Evolutionary conservation across 2,329 filamentous ascomycete genomes (phyloP).

Genomic region (Penicillium sp.): DNA sequence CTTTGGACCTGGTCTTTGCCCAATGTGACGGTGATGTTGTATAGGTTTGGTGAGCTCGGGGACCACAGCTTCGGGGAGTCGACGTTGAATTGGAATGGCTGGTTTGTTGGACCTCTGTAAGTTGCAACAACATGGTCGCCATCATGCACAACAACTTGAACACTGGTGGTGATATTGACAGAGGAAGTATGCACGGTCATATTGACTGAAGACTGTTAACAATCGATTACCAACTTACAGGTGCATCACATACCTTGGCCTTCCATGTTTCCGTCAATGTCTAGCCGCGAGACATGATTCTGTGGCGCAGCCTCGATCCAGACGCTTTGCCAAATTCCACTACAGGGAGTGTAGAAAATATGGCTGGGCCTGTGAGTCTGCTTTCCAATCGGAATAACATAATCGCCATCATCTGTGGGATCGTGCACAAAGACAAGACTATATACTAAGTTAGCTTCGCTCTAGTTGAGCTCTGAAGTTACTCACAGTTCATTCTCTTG

Average conservation of each 20-base stretch:
- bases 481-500: slow-evolving; percentile 57
- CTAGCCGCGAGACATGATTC: slow-evolving; percentile 58
- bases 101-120: slow-evolving; percentile 48
- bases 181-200: slow-evolving; percentile 54
- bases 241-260: slow-evolving; percentile 48
- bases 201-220: slow-evolving; percentile 46
- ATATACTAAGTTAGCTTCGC: neutral
- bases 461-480: neutral
- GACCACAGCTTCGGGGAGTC: slow-evolving; percentile 62
- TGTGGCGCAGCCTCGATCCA: slow-evolving; percentile 66
- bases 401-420: slow-evolving; percentile 59
- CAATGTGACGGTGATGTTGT: slow-evolving; percentile 60
- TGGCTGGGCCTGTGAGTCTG: slow-evolving; percentile 53
- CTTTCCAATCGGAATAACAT: slow-evolving; percentile 66
- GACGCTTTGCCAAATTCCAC: slow-evolving; percentile 72
- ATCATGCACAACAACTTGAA: slow-evolving; percentile 43
- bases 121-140: slow-evolving; percentile 45
- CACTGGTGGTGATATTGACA: slow-evolving; percentile 31
- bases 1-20: slow-evolving; percentile 58
- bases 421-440: slow-evolving; percentile 67
- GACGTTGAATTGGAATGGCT: slow-evolving; percentile 57
- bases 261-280: slow-evolving; percentile 59
- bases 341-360: slow-evolving; percentile 72
- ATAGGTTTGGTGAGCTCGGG: slow-evolving; percentile 61
- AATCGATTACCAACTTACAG: too few species aligned